These are phyloP conservation scores for Boehmeria nivea DNA, from an alignment of 306 rosid species.

Conservation along the genomic window DNA sequence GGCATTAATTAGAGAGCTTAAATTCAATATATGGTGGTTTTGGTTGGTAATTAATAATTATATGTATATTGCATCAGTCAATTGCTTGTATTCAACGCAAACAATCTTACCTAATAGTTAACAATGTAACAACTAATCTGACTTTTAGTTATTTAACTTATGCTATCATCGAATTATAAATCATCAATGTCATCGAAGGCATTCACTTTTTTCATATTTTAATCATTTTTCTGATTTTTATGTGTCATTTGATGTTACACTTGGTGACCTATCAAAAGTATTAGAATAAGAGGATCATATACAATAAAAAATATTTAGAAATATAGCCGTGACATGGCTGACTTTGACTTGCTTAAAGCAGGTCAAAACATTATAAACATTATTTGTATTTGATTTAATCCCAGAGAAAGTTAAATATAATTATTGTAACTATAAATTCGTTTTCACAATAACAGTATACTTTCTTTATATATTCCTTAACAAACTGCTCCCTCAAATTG, in stretches of 20 bases:
- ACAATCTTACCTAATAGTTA: slow-evolving; percentile 28
- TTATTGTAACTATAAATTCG: no score
- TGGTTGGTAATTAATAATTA: slow-evolving; percentile 33
- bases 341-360: slow-evolving; percentile 19
- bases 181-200: slow-evolving; percentile 8
- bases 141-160: slow-evolving; percentile 22
- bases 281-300: neutral
- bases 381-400: no score
- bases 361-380: slow-evolving; percentile 14
- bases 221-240: neutral
- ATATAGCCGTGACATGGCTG: slow-evolving; percentile 34
- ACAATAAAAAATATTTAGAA: slow-evolving; percentile 10
- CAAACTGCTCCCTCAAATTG: no score
- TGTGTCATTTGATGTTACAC: slow-evolving; percentile 25
- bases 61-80: slow-evolving; percentile 4
- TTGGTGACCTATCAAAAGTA: slow-evolving; percentile 20
- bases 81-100: slow-evolving; percentile 45
- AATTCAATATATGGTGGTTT: slow-evolving; percentile 17
- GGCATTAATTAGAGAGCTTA: neutral
- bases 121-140: slow-evolving; percentile 34
- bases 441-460: no score
- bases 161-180: slow-evolving; percentile 8
- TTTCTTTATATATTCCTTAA: no score
- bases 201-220: slow-evolving; percentile 13
- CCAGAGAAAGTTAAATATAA: no score